Conservation (phyloP, 225 moss, liverwort and hornwort species). For the Climacium dendroides region DNA sequence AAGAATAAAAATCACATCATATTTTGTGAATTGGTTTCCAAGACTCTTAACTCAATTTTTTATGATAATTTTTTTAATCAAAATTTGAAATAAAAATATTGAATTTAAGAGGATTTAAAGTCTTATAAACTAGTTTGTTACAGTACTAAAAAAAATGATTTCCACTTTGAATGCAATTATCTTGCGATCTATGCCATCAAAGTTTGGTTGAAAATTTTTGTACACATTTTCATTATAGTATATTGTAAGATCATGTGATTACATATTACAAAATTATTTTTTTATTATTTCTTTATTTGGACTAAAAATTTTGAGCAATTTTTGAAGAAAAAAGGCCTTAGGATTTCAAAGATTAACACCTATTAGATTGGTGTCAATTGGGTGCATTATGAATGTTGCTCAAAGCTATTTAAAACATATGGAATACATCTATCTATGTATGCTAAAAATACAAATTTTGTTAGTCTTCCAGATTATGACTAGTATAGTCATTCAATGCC, state of each 20-base stretch:
- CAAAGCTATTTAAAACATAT: rapidly evolving
- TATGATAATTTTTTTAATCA: too few species aligned
- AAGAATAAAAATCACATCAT: too few species aligned
- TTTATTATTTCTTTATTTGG: too few species aligned
- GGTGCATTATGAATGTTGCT: not conserved
- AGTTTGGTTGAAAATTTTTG: too few species aligned
- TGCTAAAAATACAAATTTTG: not conserved
- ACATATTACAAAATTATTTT: too few species aligned
- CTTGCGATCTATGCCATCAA: not conserved
- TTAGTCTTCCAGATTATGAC: not conserved
- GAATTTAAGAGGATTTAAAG: not conserved
- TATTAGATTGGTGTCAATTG: not conserved
- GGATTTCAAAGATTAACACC: too few species aligned
- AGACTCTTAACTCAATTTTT: too few species aligned
- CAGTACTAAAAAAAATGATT: not conserved
- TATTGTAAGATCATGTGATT: not conserved
- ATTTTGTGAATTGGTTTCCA: too few species aligned
- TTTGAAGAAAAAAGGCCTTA: not conserved
- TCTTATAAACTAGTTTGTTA: not conserved
- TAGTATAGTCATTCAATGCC: too few species aligned
- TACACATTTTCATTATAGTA: too few species aligned
- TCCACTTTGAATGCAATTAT: not conserved
- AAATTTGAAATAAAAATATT: too few species aligned
- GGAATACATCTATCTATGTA: too few species aligned
- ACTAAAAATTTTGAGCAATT: not conserved